Evolutionary conservation across 805 yeast species (phyloP).

Genomic region (Saccharomyces paradoxus): DNA sequence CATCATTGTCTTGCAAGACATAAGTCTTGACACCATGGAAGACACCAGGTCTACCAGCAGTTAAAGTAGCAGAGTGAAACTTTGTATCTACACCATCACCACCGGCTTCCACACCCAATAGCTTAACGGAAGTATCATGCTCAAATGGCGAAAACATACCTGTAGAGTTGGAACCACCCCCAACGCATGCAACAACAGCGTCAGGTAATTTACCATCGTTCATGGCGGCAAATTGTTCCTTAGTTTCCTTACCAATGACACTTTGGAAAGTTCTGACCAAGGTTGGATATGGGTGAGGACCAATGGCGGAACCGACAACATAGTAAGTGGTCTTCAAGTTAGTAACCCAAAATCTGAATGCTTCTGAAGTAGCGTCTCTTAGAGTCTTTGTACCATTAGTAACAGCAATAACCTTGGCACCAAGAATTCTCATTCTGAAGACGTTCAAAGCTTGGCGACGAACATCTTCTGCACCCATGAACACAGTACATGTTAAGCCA

Average conservation of each 20-base stretch:
- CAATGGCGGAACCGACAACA: constrained; percentile 96
- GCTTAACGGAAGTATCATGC: constrained; percentile 63
- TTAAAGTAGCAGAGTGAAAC: constrained; percentile 88
- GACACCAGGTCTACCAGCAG: constrained; percentile 95
- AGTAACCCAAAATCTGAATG: constrained; percentile 92
- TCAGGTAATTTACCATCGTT: constrained; percentile 83
- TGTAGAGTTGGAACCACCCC: constrained; percentile 96
- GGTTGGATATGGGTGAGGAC: constrained; percentile 98
- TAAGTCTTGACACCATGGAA: constrained; percentile 96
- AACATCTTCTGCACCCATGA: constrained; percentile 98
- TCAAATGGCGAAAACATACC: constrained; percentile 96
- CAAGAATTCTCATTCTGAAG: constrained; percentile 91
- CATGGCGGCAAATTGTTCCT: constrained; percentile 73
- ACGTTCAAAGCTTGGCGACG: constrained; percentile 97
- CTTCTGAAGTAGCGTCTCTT: constrained; percentile 97
- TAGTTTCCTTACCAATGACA: constrained; percentile 92
- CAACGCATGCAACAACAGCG: constrained; percentile 96
- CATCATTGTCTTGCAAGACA: constrained; percentile 83
- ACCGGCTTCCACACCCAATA: constrained; percentile 96
- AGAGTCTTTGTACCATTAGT: constrained; percentile 91
- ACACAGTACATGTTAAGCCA: constrained; percentile 88
- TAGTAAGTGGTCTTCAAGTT: constrained; percentile 81
- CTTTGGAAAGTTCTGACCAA: constrained; percentile 97
- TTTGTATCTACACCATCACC: constrained; percentile 90
- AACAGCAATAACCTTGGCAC: constrained; percentile 92